phyloP scores from a whole-genome alignment of 352 stramenopile species.

The Phytophthora tentaculata region DNA sequence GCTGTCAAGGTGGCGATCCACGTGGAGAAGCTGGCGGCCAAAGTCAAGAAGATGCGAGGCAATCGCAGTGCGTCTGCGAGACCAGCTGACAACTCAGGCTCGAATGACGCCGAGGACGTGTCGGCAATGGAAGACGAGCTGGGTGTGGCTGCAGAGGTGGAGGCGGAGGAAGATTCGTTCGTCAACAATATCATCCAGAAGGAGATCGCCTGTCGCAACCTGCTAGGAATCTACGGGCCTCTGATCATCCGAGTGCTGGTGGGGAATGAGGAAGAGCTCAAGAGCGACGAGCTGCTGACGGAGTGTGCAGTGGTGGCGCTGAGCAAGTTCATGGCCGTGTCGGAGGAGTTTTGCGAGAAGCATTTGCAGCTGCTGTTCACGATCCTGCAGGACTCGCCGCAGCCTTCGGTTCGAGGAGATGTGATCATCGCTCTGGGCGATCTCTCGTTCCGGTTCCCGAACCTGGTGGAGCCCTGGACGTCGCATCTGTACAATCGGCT shows the following conservation, averaged over 20 bases:
- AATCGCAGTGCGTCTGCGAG: slow-evolving; percentile 56
- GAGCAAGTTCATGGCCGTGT: slow-evolving; percentile 99
- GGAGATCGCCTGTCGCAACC: slow-evolving; percentile 92
- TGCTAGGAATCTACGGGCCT: slow-evolving; percentile 93
- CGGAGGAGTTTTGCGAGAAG: slow-evolving; percentile 94
- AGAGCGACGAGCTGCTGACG: slow-evolving; percentile 79
- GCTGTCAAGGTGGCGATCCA: slow-evolving; percentile 95
- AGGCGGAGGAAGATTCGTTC: slow-evolving; percentile 91
- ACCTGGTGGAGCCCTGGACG: slow-evolving; percentile 98
- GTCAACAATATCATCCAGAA: slow-evolving; percentile 92
- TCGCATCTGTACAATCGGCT: slow-evolving; percentile 95
- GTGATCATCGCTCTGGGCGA: slow-evolving; percentile 97
- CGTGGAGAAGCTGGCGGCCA: slow-evolving; percentile 90
- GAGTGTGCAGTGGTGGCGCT: slow-evolving; percentile 94
- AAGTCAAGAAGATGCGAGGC: slow-evolving; percentile 84
- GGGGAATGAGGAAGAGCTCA: slow-evolving; percentile 64
- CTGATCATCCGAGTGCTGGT: slow-evolving; percentile 91
- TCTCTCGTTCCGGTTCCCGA: slow-evolving; percentile 97
- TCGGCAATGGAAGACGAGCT: slow-evolving; percentile 94
- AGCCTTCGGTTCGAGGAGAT: slow-evolving; percentile 91
- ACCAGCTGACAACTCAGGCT: slow-evolving; percentile 22
- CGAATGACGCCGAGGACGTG: slow-evolving; percentile 68
- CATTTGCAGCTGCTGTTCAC: slow-evolving; percentile 96
- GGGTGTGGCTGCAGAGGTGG: slow-evolving; percentile 89
- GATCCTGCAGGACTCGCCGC: slow-evolving; percentile 79